These are phyloP conservation scores for Buddleja alternifolia DNA, from an alignment of 257 asterid genomes.

Conservation along the genomic window DNA sequence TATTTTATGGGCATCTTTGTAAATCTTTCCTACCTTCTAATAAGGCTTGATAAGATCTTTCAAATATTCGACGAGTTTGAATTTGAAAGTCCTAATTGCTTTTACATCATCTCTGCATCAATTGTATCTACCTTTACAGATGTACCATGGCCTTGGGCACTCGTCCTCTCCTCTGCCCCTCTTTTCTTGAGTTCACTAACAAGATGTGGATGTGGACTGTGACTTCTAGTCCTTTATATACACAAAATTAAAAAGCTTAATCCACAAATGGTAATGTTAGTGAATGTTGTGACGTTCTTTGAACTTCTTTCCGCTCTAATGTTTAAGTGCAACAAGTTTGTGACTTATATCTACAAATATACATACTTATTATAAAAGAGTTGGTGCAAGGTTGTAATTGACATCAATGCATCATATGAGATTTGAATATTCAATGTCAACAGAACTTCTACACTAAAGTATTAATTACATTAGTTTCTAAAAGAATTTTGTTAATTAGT, in stretches of 20 bases:
- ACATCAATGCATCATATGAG: no score
- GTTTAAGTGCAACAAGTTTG: no score
- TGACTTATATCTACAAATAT: no score
- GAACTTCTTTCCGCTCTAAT: background rate
- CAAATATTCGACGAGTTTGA: background rate
- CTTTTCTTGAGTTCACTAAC: background rate
- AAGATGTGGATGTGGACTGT: background rate
- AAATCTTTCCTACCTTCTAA: background rate
- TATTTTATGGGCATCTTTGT: background rate
- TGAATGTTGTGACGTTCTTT: background rate
- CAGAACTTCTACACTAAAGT: no score
- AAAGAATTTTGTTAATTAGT: no score
- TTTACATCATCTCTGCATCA: no score
- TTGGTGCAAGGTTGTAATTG: no score
- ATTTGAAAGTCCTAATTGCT: background rate
- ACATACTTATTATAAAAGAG: no score
- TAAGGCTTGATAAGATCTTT: background rate
- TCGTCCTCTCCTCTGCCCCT: background rate
- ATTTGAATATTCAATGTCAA: no score
- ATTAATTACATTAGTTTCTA: no score
- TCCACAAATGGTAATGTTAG: background rate
- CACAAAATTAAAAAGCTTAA: background rate
- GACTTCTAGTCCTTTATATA: background rate
- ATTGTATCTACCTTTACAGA: background rate
- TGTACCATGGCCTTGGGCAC: background rate